Percentiles rank a stretch among this genome's conserved stretches.
phyloP scores from a whole-genome alignment of 257 asterid species.

The Solanum bulbocastanum region DNA sequence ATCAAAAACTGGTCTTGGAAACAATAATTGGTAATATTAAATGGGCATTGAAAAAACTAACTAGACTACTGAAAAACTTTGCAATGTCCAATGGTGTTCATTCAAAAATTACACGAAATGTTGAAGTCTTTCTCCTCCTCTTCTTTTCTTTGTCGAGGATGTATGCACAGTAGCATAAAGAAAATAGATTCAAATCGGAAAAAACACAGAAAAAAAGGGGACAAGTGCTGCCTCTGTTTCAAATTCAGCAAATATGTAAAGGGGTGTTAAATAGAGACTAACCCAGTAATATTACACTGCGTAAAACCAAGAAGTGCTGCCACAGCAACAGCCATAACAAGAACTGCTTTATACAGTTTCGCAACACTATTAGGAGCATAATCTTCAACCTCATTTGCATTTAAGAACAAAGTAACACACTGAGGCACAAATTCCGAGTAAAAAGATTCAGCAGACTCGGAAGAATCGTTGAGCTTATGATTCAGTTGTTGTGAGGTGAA shows the following conservation, averaged over 20 bases:
- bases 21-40: neutral
- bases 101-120: neutral
- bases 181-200: neutral
- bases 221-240: neutral
- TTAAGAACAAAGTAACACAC: constrained; percentile 38
- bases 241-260: neutral
- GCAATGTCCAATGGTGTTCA: neutral
- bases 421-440: constrained; percentile 47
- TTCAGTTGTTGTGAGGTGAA: constrained; percentile 24
- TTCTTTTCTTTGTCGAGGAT: neutral
- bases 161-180: neutral
- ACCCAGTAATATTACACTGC: constrained; percentile 80
- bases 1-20: neutral
- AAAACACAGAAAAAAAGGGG: neutral
- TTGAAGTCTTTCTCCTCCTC: neutral
- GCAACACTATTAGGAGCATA: neutral
- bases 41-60: neutral
- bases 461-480: constrained; percentile 3
- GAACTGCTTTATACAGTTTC: constrained; percentile 33
- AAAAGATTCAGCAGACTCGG: constrained; percentile 51
- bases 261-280: constrained; percentile 3
- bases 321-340: constrained; percentile 65
- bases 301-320: constrained; percentile 69
- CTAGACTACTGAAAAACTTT: neutral
- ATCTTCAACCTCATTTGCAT: constrained; percentile 8